Evolutionary conservation across 1,284 basidiomycete species (phyloP).

Genomic region (Puccinia triticina): DNA sequence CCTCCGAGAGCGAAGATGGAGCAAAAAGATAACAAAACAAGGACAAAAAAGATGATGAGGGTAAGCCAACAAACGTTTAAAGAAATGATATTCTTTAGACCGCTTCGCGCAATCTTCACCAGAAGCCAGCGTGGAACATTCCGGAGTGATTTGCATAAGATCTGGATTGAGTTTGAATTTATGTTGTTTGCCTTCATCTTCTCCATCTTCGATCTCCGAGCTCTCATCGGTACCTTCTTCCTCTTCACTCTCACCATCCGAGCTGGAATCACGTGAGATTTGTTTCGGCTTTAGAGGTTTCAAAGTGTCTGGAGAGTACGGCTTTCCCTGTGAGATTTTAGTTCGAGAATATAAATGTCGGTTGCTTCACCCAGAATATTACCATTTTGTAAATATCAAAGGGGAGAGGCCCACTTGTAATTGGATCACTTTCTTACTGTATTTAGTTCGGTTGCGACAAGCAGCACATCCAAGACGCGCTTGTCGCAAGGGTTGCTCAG

Average conservation of each 20-base stretch:
- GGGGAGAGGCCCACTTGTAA: slow-evolving; percentile 22
- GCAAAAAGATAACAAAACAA: background rate
- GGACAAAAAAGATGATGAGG: background rate
- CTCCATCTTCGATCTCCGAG: too few relatives aligned
- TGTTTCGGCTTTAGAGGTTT: slow-evolving; percentile 7
- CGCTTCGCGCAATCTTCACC: slow-evolving; percentile 38
- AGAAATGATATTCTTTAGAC: slow-evolving; percentile 39
- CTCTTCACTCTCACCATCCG: background rate
- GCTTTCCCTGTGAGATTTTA: slow-evolving; percentile 8
- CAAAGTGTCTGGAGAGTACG: background rate
- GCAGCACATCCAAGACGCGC: slow-evolving; percentile 27
- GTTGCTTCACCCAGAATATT: background rate
- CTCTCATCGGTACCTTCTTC: background rate
- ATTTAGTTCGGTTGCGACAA: slow-evolving; percentile 38
- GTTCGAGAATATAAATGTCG: background rate
- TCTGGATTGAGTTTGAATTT: background rate
- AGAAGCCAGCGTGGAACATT: slow-evolving; percentile 1
- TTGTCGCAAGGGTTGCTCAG: background rate
- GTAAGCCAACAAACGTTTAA: slow-evolving; percentile 35
- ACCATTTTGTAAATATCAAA: too few relatives aligned
- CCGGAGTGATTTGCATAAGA: background rate
- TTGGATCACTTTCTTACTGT: slow-evolving; percentile 17
- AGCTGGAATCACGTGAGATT: background rate
- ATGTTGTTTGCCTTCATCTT: slow-evolving; percentile 22
- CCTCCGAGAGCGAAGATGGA: too few relatives aligned